phyloP scores from a whole-genome alignment of 2,329 filamentous ascomycete species.

The Fusarium buxicola region DNA sequence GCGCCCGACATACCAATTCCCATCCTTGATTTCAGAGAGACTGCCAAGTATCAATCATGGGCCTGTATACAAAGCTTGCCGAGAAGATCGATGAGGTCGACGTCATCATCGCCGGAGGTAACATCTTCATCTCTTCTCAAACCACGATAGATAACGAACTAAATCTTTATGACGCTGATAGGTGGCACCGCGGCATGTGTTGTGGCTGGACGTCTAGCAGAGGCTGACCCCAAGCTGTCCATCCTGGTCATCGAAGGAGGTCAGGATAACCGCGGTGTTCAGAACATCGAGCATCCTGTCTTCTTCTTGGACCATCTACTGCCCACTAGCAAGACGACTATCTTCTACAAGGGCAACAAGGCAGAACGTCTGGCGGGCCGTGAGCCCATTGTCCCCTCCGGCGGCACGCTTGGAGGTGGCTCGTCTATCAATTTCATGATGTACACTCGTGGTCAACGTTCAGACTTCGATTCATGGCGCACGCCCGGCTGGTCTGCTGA shows the following conservation, averaged over 20 bases:
- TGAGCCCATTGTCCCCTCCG: constrained; percentile 43
- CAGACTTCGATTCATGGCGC: constrained; percentile 52
- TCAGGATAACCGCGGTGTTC: constrained; percentile 44
- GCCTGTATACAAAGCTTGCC: constrained; percentile 36
- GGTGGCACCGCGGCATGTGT: constrained; percentile 50
- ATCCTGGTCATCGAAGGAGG: constrained; percentile 51
- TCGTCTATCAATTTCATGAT: constrained; percentile 51
- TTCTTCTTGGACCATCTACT: constrained; percentile 43
- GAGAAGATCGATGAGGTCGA: constrained; percentile 36
- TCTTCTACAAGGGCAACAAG: constrained; percentile 46
- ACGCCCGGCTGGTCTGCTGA: constrained; percentile 50
- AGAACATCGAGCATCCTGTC: constrained; percentile 45
- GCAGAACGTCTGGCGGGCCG: constrained; percentile 41
- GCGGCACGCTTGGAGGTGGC: constrained; percentile 48
- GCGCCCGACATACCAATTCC: background rate
- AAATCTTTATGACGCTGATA: constrained; percentile 13
- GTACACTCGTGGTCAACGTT: constrained; percentile 48
- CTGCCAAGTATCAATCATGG: constrained; percentile 24
- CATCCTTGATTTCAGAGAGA: constrained; percentile 1
- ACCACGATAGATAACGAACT: background rate
- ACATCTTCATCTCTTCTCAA: background rate
- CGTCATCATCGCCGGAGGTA: constrained; percentile 40
- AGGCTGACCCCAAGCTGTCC: constrained; percentile 44
- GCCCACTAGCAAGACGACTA: constrained; percentile 39
- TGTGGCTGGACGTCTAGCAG: constrained; percentile 47